Evolutionary conservation across 1,284 basidiomycete species (phyloP), one percentile per base, ranked within the genome.

Genomic region (Cutaneotrichosporon sp.): DNA sequence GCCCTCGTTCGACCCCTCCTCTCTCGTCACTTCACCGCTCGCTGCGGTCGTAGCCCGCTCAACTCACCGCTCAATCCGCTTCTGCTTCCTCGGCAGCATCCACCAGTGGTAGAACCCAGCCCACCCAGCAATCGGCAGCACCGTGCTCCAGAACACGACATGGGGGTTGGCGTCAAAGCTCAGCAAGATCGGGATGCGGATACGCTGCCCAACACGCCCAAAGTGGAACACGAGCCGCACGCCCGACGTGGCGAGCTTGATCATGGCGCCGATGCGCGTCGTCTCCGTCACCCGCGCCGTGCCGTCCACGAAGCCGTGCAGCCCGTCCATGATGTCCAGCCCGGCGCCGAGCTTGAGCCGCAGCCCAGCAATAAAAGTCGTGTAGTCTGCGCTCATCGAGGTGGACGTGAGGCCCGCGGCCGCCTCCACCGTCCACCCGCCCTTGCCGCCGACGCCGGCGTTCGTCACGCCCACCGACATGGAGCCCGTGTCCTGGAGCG

Each of bases 91-190:
- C 3, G 88, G 88, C 22, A 83, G 80, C 27, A 89, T 71, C 62
- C 85, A 79, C 55, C 85, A 83, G 65, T 85, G 83, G 75, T 89
- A 85, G 27, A 84, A 72, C 1, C 84, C 77, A 1, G 84, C 74
- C 54, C 85, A 81, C 3, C 80, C 73, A 1, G 82, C 78, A 0
- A 85, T 82, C 2, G 88, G 87, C 1, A 87, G 46, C 18, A 86
- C 73, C 1, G 84, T 80, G 6, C 83, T 81, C 49, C 79, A 82
- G 29, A 85, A 66, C 4, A 83, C 79, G 47, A 86, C 71, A 24
- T 76, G 77, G 0, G 80, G 73, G 59, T 86, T 81, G 62, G 82
- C 80, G 54, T 83, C 77, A 27, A 79, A 80, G 0, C 83, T 80
- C 9, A 88, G 75, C n/a, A 84, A 69, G 64, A 88, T 83, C 3